Evolutionary conservation across 371 early-diverging fungal species (phyloP), one percentile per base, ranked within the genome.

Genomic region (Mortierella sp.): DNA sequence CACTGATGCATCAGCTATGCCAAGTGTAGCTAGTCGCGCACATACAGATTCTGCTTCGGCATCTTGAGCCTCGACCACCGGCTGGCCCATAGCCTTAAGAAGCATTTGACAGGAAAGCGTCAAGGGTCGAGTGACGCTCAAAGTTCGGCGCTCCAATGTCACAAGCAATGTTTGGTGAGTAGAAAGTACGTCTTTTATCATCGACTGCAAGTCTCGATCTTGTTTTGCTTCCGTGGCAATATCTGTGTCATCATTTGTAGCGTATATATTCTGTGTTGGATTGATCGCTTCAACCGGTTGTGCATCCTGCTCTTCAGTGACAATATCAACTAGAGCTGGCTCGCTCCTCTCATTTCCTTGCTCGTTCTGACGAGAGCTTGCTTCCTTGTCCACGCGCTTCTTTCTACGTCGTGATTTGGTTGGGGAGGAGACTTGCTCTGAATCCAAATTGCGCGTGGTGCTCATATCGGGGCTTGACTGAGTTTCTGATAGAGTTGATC

Each of bases 11-110:
- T 87, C 87, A 9, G 87, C 76, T 21, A 84, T 73, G 7, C 88
- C 87, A 1, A 69, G 58, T n/a, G 84, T 76, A 9, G 86, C 84
- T 9, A 93, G 66, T 16, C 81, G 70, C 10, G 92, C 91, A 63
- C 93, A 94, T 72, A 94, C 87, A 4, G 92, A 88, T 65, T 94
- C 93, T 4, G 91, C 91, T 76, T 94, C 93, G 62, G 87, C 88
- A 33, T 78, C 61, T 13, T 86, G 66, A 6, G 85, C 87, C 1
- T 76, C 84, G 9, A 91, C 69, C 32, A 88, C 86, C 2, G 87
- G 83, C 64, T 84, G 87, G 0, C 93, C 93, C 64, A 91, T 65
- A 0, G 87, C 76, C 6, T 50, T 36, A 21, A 93, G 64, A 22
- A 93, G 87, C 8, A 75, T 67, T 66, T 83, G 75, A 67, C 92